Base-by-base conservation (phyloP, 345 rosid species). In the Nasturtium officinale region DNA sequence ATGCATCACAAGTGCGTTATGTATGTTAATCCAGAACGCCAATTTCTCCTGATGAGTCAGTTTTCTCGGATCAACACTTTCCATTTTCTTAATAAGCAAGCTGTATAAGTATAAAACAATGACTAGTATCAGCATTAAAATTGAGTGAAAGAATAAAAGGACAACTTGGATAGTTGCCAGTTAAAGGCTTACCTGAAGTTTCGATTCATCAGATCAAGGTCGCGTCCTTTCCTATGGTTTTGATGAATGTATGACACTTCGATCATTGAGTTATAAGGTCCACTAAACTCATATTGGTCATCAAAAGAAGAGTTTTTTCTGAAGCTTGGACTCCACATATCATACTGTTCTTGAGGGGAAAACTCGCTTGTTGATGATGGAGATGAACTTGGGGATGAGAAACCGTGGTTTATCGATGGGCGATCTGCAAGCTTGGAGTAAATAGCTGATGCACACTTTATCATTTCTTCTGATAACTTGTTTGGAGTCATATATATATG, bases 11-110 rank as follows among this genome's bases (percentile, higher is more conserved):
- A 92, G 73, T 0, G 94, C 85, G 71, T 96, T 96, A 81, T 96
- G 99, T 71, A 92, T 23, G 48, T 96, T 96, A 83, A 96, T 85
- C 99, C 98, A 96, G 73, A 96, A 96, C 23, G 99, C 96, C 1
- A 96, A 77, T 81, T 86, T 91, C 84, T 96, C 99, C 65, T 86
- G 94, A 23, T 89, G 92, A 57, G 80, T 83, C 52, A 96, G 76
- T 65, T 79, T 87, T 83, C 82, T 83, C 1, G 91, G 96, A 82
- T 90, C 79, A 9, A 90, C 81, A 59, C 74, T 81, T 78, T 96
- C 97, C 47, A 96, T 55, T 66, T 82, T 85, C 79, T 86, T 78
- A 28, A 92, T 82, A 61, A 90, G 85, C 54, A 85, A 87, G 76
- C 99, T 96, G 83, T 60, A 78, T 12, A 54, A 78, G 52, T 58